phyloP scores from a whole-genome alignment of 352 stramenopile genomes.

The Phytophthora macrochlamydospora region DNA sequence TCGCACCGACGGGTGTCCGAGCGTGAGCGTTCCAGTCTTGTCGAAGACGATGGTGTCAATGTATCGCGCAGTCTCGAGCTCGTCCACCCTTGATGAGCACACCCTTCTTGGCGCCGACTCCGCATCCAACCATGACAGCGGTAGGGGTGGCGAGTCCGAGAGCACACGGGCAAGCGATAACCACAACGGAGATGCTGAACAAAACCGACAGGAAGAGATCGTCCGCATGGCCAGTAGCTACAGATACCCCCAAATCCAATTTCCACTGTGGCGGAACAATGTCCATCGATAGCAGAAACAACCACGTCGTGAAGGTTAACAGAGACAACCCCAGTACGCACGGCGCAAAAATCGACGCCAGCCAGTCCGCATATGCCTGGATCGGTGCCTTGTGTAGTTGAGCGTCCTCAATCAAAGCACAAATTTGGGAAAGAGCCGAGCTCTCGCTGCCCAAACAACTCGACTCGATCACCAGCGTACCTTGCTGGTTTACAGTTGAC shows the following conservation, averaged over 20 bases:
- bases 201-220: conserved; percentile 74
- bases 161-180: conserved; percentile 89
- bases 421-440: conserved; percentile 76
- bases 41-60: conserved; percentile 93
- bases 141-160: conserved; percentile 85
- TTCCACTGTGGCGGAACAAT: conserved; percentile 13
- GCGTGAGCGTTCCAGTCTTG: conserved; percentile 93
- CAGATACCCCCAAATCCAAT: conserved; percentile 19
- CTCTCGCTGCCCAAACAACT: conserved; percentile 76
- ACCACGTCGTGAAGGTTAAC: conserved; percentile 17
- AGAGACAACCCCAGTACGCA: conserved; percentile 20
- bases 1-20: conserved; percentile 78
- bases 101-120: conserved; percentile 84
- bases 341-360: conserved; percentile 38
- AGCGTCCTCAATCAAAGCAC: conserved; percentile 88
- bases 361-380: conserved; percentile 74
- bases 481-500: conserved; percentile 84
- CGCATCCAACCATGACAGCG: conserved; percentile 89
- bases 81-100: conserved; percentile 90
- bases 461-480: conserved; percentile 87
- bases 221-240: conserved; percentile 60
- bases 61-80: conserved; percentile 83
- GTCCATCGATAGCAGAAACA: conserved; percentile 10
- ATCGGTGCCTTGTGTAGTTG: conserved; percentile 78
- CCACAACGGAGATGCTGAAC: conserved; percentile 89